Base-by-base conservation (phyloP, 306 rosid species). In the Pueraria montana region DNA sequence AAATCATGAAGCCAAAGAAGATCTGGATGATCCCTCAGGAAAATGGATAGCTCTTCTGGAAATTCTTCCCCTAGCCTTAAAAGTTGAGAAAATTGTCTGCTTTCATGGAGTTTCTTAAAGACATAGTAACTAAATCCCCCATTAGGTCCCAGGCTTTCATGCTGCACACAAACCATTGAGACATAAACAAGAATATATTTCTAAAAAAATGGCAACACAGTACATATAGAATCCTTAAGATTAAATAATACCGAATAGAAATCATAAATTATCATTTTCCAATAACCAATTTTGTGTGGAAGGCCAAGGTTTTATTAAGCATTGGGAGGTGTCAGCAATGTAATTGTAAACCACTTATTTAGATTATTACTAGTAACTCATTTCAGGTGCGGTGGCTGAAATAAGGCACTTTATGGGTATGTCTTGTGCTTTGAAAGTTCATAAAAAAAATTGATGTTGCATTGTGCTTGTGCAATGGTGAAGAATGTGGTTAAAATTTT, bases 51-150 rank as follows among this genome's bases (percentile, higher is more conserved):
- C 63, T 94, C 98, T 76, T 92, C 96, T 1, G 91, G 96, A 83
- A 96, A 96, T 89, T 96, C 99, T 89, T 96, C 98, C 46, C 99
- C 99, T 46, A 96, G 90, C 86, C 98, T 90, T 85, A 93, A 88
- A 89, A 96, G 94, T 85, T 93, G 89, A 81, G 97, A 89, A 81
- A 91, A 87, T 86, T 96, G 96, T 85, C 90, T 90, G 77, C 87
- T 88, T 73, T 79, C 88, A 52, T 93, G 88, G 42, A 96, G 93
- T 83, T 89, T 91, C 86, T 88, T 83, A 72, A 96, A 93, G 55
- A 92, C 98, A 79, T 85, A 92, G 86, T 93, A 80, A 87, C 97
- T 88, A 86, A 91, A 96, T 62, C 99, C 99, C 87, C 97, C 96
- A 84, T 87, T 85, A 56, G 99, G 98, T 71, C 98, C 97, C 90